A percentile compares a stretch with the other conserved stretches of the same genome.
Conservation (phyloP, 129 eudicot species). For the Kitagawia praeruptora region DNA sequence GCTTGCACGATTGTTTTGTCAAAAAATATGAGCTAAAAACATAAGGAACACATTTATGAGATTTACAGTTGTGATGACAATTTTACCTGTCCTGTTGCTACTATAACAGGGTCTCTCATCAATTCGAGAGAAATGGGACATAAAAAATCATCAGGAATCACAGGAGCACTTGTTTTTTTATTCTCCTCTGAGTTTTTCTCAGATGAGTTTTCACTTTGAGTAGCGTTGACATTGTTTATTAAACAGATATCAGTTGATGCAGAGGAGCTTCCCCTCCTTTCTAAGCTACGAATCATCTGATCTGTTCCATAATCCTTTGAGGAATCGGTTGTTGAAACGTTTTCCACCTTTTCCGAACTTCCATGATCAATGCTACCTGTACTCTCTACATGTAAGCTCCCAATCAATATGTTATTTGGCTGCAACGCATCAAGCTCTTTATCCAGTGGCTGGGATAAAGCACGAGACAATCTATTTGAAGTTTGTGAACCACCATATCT, state of each 20-base stretch:
- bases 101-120: constrained; percentile 41
- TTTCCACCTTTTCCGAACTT: constrained; percentile 7
- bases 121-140: constrained; percentile 43
- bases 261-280: constrained; percentile 16
- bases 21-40: background rate
- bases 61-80: background rate
- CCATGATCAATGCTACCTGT: constrained; percentile 25
- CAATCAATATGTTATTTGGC: constrained; percentile 14
- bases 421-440: constrained; percentile 27
- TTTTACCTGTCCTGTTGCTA: constrained; percentile 37
- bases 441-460: constrained; percentile 33
- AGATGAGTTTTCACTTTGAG: background rate
- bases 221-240: background rate
- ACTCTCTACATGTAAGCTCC: constrained; percentile 26
- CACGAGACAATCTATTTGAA: constrained; percentile 22
- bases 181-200: constrained; percentile 5
- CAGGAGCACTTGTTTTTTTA: constrained; percentile 15
- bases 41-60: too few species aligned
- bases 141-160: constrained; percentile 33
- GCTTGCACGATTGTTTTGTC: background rate
- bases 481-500: constrained; percentile 28
- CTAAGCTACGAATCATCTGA: constrained; percentile 7
- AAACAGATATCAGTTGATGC: constrained; percentile 4
- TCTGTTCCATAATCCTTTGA: constrained; percentile 7
- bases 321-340: constrained; percentile 2